These are phyloP conservation scores for Candida adriatica DNA, from an alignment of 805 yeast species.

Conservation along the genomic window DNA sequence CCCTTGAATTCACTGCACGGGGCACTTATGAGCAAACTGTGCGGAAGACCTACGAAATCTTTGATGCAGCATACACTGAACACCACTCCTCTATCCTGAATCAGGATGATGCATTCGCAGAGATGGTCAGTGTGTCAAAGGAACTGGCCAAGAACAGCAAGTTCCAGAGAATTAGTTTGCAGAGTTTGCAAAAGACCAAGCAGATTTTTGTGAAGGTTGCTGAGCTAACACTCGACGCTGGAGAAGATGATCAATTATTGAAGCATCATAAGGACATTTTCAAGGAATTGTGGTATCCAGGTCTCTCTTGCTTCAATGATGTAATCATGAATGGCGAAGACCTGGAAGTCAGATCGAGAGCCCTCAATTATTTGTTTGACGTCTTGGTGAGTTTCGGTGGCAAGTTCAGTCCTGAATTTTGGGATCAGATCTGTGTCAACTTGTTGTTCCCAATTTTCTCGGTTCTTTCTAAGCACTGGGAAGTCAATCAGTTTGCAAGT, in stretches of 20 bases:
- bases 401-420: constrained; percentile 64
- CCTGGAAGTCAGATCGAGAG: constrained; percentile 86
- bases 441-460: constrained; percentile 87
- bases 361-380: constrained; percentile 77
- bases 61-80: constrained; percentile 53
- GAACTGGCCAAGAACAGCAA: constrained; percentile 78
- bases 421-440: constrained; percentile 76
- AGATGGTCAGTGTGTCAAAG: constrained; percentile 68
- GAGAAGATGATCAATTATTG: constrained; percentile 16
- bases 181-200: constrained; percentile 69
- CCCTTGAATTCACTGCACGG: constrained; percentile 67
- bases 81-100: constrained; percentile 55
- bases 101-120: constrained; percentile 58
- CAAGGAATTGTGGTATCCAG: constrained; percentile 74
- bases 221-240: constrained; percentile 28
- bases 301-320: constrained; percentile 78
- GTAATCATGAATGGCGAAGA: constrained; percentile 92
- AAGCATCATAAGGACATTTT: constrained; percentile 35
- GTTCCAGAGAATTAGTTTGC: constrained; percentile 75
- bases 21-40: constrained; percentile 55
- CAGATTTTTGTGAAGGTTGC: constrained; percentile 56
- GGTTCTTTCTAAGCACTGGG: constrained; percentile 71
- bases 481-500: constrained; percentile 53
- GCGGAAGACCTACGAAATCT: constrained; percentile 53
- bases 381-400: constrained; percentile 73